Base-by-base conservation (phyloP, 2,329 filamentous ascomycete species). In the Chrysosporium queenslandicum region DNA sequence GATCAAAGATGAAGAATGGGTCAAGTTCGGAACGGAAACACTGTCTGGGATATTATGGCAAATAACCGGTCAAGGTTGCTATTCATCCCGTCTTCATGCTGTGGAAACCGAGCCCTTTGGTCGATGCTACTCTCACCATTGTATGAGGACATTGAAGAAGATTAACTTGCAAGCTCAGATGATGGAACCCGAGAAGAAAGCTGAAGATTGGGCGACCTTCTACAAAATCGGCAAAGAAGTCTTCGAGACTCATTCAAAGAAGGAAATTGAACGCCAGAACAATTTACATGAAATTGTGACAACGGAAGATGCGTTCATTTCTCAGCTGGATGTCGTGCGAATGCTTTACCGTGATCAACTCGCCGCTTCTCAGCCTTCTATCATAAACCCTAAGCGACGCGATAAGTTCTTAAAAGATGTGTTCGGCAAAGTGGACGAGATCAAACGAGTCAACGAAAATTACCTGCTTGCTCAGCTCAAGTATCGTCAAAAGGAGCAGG, bases 401-500 rank as follows among this genome's bases (percentile, higher is more conserved):
- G 79, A 85, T 20, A 85, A 82, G 60, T 98, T 98, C 66, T 69
- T 97, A 55, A 75, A 77, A 14, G 83, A 86, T 34, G 91, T 96
- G 0, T 98, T 98, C 67, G 89, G 92, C 48, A 92, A 88, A 63
- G 81, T 92, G 1, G 91, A 97, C 58, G 81, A 82, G 0, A 87
- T 98, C 32, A 86, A 91, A 64, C 82, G 85, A 59, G 88, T 90
- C 60, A 97, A 97, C 68, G 92, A 94, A 67, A 90, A 96, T 57
- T 85, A 92, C 66, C 78, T 98, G 18, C 73, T 98, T 21, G 86
- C 91, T 1, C 91, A 96, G 67, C 79, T 98, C 61, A 97, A 97
- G 64, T 98, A 97, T 66, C 82, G 92, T 23, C 92, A 98, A 67
- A 86, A 92, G 63, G 92, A 97, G 65, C 91, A 98, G 71, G 92